Evolutionary conservation across 2,329 filamentous ascomycete genomes (phyloP), one percentile per base, ranked within the genome.

Genomic region (Fusarium keratoplasticum): DNA sequence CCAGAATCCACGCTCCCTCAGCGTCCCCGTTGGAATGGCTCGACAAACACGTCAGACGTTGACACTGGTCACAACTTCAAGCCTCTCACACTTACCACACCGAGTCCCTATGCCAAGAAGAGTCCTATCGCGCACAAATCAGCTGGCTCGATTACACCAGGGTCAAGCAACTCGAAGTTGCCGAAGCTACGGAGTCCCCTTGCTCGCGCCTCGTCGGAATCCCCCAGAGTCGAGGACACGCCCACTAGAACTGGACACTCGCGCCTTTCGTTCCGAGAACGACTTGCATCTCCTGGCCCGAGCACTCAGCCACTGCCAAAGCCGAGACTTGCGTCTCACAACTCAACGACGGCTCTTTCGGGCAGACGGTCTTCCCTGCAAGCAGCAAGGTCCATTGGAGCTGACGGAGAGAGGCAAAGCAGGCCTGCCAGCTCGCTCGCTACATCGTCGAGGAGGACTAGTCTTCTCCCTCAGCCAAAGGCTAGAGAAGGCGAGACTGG

Each of bases 11-110:
- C 85, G 13, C 74, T 86, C 36, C 80, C 88, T 66, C 86, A 89
- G 66, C 90, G 92, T 60, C 94, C 94, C 5, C 88, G 91, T 67
- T 96, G 94, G 94, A 96, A 92, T 78, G 79, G 78, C 13, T 93
- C 91, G 33, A 89, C 91, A 7, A 94, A 92, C 76, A 88, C 89
- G 6, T 84, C 84, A 8, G 88, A 91, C 70, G 84, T 91, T n/a
- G 87, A 92, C 35, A 88, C 89, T n/a, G 91, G 91, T 29, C 91
- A 93, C 80, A 90, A 90, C 80, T 93, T 91, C 83, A 92, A 90
- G 76, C 89, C 92, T 13, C 82, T 92, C 13, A 89, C 83, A 38
- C 82, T 90, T 52, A 91, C 89, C 8, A 89, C 89, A 1, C 89
- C 90, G 0, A 91, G 88, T 70, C 87, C 90, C 0, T 89, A 89